These are phyloP conservation scores for Tausonia pullulans DNA, from an alignment of 1,284 basidiomycete species.

Conservation along the genomic window DNA sequence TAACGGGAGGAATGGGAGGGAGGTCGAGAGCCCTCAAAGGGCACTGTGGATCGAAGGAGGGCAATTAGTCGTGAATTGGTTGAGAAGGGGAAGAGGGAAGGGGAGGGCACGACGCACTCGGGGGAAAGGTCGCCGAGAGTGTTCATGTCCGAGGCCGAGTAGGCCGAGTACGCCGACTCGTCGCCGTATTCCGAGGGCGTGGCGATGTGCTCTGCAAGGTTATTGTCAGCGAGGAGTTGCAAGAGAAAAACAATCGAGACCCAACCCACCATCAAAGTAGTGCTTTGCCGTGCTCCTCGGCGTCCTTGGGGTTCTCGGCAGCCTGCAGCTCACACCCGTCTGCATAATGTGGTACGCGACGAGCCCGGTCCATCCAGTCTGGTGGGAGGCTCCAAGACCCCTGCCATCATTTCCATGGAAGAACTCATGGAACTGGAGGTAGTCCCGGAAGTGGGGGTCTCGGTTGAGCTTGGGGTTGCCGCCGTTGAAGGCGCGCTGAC, in stretches of 20 bases:
- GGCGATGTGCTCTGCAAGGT: slow-evolving; percentile 42
- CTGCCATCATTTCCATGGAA: slow-evolving; percentile 89
- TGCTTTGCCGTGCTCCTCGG: slow-evolving; percentile 77
- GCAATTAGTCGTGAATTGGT: background rate
- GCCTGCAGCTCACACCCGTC: slow-evolving; percentile 66
- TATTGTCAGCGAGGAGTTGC: too few relatives aligned
- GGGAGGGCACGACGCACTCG: slow-evolving; percentile 19
- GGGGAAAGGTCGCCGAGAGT: slow-evolving; percentile 65
- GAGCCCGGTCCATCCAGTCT: slow-evolving; percentile 92
- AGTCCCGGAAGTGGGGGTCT: slow-evolving; percentile 94
- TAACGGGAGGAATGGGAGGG: background rate
- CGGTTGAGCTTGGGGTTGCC: slow-evolving; percentile 74
- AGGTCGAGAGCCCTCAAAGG: background rate
- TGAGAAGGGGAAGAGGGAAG: background rate
- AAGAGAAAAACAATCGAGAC: background rate
- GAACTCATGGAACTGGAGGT: slow-evolving; percentile 94
- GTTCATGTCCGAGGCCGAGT: slow-evolving; percentile 47
- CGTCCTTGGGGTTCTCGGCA: slow-evolving; percentile 79
- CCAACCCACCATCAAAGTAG: slow-evolving; percentile 71
- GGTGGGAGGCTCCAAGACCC: slow-evolving; percentile 90
- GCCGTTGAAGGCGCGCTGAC: slow-evolving; percentile 80
- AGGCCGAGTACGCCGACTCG: slow-evolving; percentile 43
- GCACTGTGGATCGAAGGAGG: background rate
- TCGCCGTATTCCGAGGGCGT: slow-evolving; percentile 58
- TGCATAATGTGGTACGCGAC: slow-evolving; percentile 86